These are phyloP conservation scores for Pelargonium myrrhifolium DNA, from an alignment of 441 rosid species.

Conservation along the genomic window DNA sequence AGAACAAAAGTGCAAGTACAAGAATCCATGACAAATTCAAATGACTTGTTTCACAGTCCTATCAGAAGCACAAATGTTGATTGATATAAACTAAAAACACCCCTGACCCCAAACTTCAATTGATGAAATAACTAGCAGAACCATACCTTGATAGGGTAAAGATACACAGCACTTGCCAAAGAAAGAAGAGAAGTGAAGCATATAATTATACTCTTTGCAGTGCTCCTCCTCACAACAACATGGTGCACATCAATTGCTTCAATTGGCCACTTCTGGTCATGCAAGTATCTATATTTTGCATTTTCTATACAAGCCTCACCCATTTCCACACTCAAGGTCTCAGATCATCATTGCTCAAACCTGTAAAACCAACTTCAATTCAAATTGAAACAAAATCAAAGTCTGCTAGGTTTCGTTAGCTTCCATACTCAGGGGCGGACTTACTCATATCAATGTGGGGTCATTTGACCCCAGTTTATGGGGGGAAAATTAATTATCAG, in stretches of 20 bases:
- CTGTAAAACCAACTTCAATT: background rate
- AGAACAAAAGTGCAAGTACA: too few relatives aligned
- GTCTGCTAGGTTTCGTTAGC: too few relatives aligned
- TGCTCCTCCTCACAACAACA: slow-evolving; percentile 41
- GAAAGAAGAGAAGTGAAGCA: slow-evolving; percentile 31
- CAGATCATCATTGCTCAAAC: slow-evolving; percentile 14
- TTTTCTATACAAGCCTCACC: slow-evolving; percentile 28
- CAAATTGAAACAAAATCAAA: too few relatives aligned
- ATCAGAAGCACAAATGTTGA: background rate
- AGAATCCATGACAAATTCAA: too few relatives aligned
- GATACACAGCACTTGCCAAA: slow-evolving; percentile 27
- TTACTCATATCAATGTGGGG: too few relatives aligned
- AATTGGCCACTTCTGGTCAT: slow-evolving; percentile 33
- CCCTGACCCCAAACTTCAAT: background rate
- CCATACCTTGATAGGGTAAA: slow-evolving; percentile 42
- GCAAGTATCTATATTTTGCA: slow-evolving; percentile 39
- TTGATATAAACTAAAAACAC: background rate
- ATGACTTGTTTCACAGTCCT: background rate
- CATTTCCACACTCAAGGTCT: slow-evolving; percentile 27
- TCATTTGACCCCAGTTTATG: too few relatives aligned
- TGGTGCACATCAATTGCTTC: slow-evolving; percentile 56
- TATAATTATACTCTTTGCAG: slow-evolving; percentile 22
- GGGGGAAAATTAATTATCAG: too few relatives aligned
- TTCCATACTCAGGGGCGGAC: too few relatives aligned
- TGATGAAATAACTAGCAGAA: background rate